A percentile compares a stretch with the other conserved stretches of the same genome.
Conservation (phyloP, 129 eudicot species). For the Centella asiatica region DNA sequence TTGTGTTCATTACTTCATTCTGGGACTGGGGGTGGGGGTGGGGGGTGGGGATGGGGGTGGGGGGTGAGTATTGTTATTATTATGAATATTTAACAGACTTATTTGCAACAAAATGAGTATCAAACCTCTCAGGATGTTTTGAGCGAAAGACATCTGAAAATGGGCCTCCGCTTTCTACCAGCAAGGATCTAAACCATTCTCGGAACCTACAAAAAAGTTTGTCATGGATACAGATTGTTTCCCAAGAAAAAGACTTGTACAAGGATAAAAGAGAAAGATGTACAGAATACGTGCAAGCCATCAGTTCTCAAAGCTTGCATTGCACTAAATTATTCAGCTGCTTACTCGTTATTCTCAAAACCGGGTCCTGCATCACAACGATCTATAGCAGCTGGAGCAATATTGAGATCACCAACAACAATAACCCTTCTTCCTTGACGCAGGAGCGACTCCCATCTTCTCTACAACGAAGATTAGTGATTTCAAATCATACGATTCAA, state of each 20-base stretch:
- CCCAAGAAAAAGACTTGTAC: not conserved
- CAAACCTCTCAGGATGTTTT: constrained; percentile 89
- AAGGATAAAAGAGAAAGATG: not conserved
- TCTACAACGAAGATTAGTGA: constrained; percentile 43
- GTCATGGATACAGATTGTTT: too few species aligned
- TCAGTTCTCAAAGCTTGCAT: not conserved
- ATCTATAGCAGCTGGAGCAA: constrained; percentile 87
- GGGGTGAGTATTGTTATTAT: too few species aligned
- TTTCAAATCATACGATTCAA: constrained; percentile 12
- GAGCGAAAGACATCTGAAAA: constrained; percentile 78
- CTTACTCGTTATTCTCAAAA: constrained; percentile 94
- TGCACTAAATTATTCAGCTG: constrained; percentile 15
- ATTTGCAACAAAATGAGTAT: not conserved
- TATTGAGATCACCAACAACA: constrained; percentile 91
- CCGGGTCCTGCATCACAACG: constrained; percentile 97
- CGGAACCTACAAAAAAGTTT: constrained; percentile 60
- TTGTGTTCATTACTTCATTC: too few species aligned
- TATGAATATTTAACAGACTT: too few species aligned
- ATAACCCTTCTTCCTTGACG: constrained; percentile 64
- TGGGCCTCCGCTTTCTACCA: constrained; percentile 66
- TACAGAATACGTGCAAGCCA: not conserved
- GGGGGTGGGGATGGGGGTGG: too few species aligned
- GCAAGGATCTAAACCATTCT: constrained; percentile 85
- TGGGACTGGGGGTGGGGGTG: too few species aligned
- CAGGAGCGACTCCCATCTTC: constrained; percentile 84